Base-by-base conservation (phyloP, 768 basidiomycete species). In the Serendipita sp. region DNA sequence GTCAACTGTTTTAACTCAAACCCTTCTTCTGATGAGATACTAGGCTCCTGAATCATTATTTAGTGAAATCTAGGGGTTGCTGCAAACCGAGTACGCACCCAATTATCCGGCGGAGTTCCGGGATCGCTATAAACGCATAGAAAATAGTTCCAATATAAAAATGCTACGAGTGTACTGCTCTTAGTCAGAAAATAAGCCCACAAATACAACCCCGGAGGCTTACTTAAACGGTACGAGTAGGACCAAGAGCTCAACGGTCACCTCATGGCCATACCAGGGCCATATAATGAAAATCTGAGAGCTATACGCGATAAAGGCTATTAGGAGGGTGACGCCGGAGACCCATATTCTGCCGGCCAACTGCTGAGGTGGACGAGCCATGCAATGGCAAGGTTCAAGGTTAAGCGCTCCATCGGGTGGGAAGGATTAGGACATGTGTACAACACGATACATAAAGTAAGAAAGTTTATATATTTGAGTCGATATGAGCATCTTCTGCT, bases 201-300 rank as follows among this genome's bases (percentile, higher is more conserved):
- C 53, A 62, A 41, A 70, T 63, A 38, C 63, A 67, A 64, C 65
- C 60, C 48, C 10, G 35, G 41, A 60, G 24, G 76, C 87, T 72
- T 72, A 93, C 92, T 95, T 94, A 87, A 95, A 95, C 7, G 95
- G 95, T 2, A 83, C 68, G 24, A 96, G 79, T n/a, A 94, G 79
- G 24, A 73, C 76, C 45, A 95, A 66, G 51, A 95, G 82, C 70
- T 92, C 84, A 46, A 89, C 75, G 13, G 89, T 85, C 67, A 89
- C 67, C 60, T 75, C 85, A 44, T 80, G 74, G 45, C 92, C 90
- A 70, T 94, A 95, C 91, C 91, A 96, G 24, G 92, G 92, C 91
- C 83, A 83, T 72, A 96, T 84, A 66, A 97, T 79, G 75, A 89
- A 93, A 69, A 92, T 80, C 73, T 98, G 95, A 1, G 87, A 84